Conservation (phyloP, 129 eudicot genomes). For the Kitagawia praeruptora region DNA sequence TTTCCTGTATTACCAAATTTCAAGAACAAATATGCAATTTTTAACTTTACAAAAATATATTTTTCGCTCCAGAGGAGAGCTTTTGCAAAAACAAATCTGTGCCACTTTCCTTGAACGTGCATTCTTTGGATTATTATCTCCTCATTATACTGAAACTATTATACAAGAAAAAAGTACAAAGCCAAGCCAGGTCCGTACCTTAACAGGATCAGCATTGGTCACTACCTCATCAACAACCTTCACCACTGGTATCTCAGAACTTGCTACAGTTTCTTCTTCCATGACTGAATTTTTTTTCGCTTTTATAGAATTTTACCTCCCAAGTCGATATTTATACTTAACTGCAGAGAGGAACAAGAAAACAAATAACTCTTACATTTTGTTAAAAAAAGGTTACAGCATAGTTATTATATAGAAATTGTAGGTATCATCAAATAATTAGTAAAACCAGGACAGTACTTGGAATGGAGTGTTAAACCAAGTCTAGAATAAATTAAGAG, state of each 20-base stretch:
- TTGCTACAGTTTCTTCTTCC: conserved; percentile 53
- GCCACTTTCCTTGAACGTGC: not conserved
- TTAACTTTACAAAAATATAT: not conserved
- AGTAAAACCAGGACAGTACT: not conserved
- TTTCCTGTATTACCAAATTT: conserved; percentile 22
- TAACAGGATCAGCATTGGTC: conserved; percentile 21
- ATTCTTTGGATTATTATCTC: not conserved
- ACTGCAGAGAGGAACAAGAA: not conserved
- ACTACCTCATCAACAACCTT: conserved; percentile 27
- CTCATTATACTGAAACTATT: not conserved
- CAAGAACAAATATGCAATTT: conserved; percentile 1
- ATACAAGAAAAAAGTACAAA: not conserved
- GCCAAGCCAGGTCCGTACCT: conserved; percentile 27
- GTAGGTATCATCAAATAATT: not conserved
- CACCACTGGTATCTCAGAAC: conserved; percentile 43
- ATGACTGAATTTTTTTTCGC: conserved; percentile 15
- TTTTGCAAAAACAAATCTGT: not conserved
- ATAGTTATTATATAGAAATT: not conserved
- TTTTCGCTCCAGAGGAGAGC: not conserved
- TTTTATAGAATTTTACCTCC: not conserved
- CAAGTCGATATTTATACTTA: not conserved
- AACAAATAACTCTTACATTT: not conserved
- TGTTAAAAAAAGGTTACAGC: not conserved
- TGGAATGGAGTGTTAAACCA: not conserved
- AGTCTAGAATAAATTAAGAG: not conserved